Percentiles rank a stretch among this genome's conserved stretches.
phyloP scores from a whole-genome alignment of 805 yeast genomes.

The Spathaspora passalidarum region DNA sequence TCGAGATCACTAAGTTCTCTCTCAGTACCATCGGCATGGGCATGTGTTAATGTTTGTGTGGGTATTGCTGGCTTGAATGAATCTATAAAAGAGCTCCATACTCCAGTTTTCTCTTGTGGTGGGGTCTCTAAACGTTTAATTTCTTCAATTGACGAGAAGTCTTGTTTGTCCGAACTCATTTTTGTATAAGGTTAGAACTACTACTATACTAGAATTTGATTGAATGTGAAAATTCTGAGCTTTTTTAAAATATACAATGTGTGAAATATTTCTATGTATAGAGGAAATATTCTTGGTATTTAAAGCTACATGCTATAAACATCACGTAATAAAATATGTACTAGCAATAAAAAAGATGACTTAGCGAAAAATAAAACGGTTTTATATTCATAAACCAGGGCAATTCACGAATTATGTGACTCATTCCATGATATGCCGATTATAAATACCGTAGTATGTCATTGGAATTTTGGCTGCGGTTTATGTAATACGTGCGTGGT shows the following conservation, averaged over 20 bases:
- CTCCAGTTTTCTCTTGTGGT: slow-evolving; percentile 6
- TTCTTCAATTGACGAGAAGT: slow-evolving; percentile 10
- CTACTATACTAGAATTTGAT: neutral
- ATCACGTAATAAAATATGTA: too few species aligned
- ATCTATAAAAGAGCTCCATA: slow-evolving; percentile 26
- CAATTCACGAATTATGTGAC: neutral
- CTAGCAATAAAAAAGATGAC: neutral
- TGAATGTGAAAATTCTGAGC: too few species aligned
- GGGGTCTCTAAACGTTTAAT: slow-evolving; percentile 13
- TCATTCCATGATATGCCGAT: neutral
- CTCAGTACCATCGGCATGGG: slow-evolving; percentile 14
- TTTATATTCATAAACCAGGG: neutral
- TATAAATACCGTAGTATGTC: too few species aligned
- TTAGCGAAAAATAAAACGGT: neutral
- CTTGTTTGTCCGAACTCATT: slow-evolving; percentile 5
- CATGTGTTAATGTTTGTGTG: slow-evolving; percentile 16
- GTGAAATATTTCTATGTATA: neutral
- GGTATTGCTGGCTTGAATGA: slow-evolving; percentile 34
- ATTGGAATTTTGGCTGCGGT: neutral
- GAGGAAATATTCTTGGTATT: neutral
- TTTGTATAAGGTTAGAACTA: slow-evolving; percentile 2
- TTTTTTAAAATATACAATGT: too few species aligned
- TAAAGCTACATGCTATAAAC: too few species aligned
- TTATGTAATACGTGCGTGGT: neutral
- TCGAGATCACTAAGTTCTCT: slow-evolving; percentile 25